Evolutionary conservation across 495 filamentous ascomycete species (phyloP).

Genomic region (Podospora didyma): DNA sequence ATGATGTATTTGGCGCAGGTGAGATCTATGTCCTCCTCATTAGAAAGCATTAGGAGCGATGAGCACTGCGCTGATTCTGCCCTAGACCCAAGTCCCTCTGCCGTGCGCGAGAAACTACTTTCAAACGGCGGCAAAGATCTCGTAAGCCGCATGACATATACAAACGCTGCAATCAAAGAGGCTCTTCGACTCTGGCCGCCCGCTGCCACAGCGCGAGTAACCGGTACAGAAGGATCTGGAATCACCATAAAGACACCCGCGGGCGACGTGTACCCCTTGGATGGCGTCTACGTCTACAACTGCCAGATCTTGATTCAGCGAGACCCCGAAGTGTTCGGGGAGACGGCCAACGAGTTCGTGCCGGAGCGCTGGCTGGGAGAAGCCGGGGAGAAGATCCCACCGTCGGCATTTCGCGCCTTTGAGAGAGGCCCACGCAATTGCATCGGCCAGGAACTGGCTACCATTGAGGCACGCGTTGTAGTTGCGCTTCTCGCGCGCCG

Average conservation of each 20-base stretch:
- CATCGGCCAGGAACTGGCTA: slow-evolving; percentile 50
- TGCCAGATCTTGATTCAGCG: slow-evolving; percentile 48
- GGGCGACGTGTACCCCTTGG: no score
- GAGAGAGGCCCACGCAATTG: slow-evolving; percentile 47
- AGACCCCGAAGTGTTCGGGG: slow-evolving; percentile 51
- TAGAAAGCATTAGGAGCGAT: no score
- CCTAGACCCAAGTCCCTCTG: slow-evolving; percentile 3
- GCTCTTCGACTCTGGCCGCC: slow-evolving; percentile 39
- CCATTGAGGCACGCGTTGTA: slow-evolving; percentile 20
- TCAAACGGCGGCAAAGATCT: not conserved
- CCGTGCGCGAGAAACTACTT: not conserved
- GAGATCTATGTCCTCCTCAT: no score
- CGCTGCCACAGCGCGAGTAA: slow-evolving; percentile 31
- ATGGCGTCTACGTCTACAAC: no score
- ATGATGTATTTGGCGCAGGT: slow-evolving; percentile 28
- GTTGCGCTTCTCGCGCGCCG: slow-evolving; percentile 25
- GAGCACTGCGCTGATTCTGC: no score
- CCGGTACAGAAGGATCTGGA: no score
- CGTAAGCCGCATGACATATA: not conserved
- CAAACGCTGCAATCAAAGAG: slow-evolving; percentile 43
- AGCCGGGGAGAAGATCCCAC: slow-evolving; percentile 8
- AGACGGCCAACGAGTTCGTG: slow-evolving; percentile 48
- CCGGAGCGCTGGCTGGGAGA: slow-evolving; percentile 55
- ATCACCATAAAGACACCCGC: no score
- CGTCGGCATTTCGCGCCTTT: slow-evolving; percentile 43